phyloP scores from a whole-genome alignment of 164 flowering plant genomes.

The Vitis rotundifolia region DNA sequence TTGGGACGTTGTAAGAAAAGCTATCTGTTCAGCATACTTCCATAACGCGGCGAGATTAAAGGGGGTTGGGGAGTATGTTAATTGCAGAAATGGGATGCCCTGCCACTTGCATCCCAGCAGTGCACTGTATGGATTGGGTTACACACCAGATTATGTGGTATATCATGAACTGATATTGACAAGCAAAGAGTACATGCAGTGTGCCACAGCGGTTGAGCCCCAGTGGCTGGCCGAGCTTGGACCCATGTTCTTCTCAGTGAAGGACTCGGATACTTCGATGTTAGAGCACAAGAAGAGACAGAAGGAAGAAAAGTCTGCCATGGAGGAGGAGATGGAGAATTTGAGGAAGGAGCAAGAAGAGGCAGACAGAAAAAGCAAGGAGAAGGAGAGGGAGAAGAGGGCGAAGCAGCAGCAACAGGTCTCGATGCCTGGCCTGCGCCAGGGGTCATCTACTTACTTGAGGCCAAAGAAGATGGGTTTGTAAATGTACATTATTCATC shows the following conservation, averaged over 20 bases:
- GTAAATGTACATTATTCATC: conserved; percentile 16
- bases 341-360: conserved; percentile 63
- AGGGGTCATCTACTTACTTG: conserved; percentile 63
- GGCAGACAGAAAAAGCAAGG: conserved; percentile 39
- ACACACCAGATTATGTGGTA: conserved; percentile 83
- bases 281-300: conserved; percentile 82
- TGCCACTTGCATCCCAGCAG: conserved; percentile 90
- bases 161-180: conserved; percentile 87
- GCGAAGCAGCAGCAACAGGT: conserved; percentile 66
- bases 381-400: conserved; percentile 52
- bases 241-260: conserved; percentile 87
- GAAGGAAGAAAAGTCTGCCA: conserved; percentile 78
- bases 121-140: conserved; percentile 76
- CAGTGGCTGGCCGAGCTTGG: conserved; percentile 95
- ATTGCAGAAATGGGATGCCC: conserved; percentile 82
- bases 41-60: conserved; percentile 84
- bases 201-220: conserved; percentile 86
- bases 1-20: conserved; percentile 78
- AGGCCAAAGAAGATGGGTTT: conserved; percentile 80
- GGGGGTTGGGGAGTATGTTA: conserved; percentile 86
- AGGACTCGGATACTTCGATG: conserved; percentile 81
- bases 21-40: conserved; percentile 90
- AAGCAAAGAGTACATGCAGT: conserved; percentile 89
- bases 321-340: conserved; percentile 94
- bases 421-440: conserved; percentile 58